phyloP scores from a whole-genome alignment of 495 filamentous ascomycete genomes.

The Ramalina intermedia region DNA sequence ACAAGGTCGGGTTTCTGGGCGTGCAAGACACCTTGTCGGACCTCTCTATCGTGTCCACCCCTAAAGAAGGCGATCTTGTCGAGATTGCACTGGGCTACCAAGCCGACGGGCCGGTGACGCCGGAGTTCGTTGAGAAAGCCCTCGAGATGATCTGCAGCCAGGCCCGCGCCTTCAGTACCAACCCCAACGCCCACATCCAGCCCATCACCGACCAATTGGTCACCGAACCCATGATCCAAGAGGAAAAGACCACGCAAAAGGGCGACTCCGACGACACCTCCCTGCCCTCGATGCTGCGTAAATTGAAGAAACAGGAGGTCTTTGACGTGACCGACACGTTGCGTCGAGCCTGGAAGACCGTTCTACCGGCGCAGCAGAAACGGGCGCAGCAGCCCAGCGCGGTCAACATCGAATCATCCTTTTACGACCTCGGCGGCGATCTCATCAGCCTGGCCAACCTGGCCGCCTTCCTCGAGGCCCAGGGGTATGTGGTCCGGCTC shows the following conservation, averaged over 20 bases:
- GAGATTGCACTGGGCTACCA: constrained; percentile 33
- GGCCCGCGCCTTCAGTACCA: constrained; percentile 28
- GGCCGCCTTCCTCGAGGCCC: constrained; percentile 31
- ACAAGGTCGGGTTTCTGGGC: constrained; percentile 34
- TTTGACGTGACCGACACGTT: constrained; percentile 32
- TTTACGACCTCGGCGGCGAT: constrained; percentile 40
- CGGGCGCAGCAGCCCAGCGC: constrained; percentile 8
- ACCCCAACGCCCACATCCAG: constrained; percentile 29
- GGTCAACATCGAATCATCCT: constrained; percentile 33
- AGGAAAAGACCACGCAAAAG: constrained; percentile 15
- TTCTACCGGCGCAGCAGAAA: constrained; percentile 23
- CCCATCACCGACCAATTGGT: constrained; percentile 23
- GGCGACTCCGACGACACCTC: constrained; percentile 12
- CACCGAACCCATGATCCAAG: constrained; percentile 17
- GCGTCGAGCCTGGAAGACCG: constrained; percentile 35
- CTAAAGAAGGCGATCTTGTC: constrained; percentile 23
- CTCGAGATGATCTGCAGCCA: constrained; percentile 37
- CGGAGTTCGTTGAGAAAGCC: constrained; percentile 27
- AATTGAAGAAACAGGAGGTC: constrained; percentile 31
- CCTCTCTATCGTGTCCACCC: constrained; percentile 34
- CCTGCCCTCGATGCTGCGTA: constrained; percentile 26
- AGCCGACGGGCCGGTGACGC: constrained; percentile 27
- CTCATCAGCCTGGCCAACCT: constrained; percentile 37
- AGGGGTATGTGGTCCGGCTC: constrained; percentile 33
- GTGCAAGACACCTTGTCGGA: constrained; percentile 37